Evolutionary conservation across 768 basidiomycete species (phyloP).

Genomic region (Agrocybe praecox): DNA sequence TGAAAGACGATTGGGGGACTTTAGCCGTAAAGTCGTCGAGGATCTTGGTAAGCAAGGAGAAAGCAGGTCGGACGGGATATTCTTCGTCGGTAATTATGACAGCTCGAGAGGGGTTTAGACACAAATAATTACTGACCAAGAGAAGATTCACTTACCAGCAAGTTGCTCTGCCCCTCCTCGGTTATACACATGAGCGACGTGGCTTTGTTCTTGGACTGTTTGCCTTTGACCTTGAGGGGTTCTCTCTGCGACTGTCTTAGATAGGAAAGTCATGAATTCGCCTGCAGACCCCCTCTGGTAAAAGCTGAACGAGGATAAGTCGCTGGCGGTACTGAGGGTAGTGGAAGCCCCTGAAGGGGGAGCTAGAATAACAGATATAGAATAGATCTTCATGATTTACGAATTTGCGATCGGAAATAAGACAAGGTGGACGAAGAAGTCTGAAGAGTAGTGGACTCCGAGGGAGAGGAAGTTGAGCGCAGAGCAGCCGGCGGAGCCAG

Average conservation of each 20-base stretch:
- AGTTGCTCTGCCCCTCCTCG: slow-evolving; percentile 84
- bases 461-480: too few species aligned
- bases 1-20: slow-evolving; percentile 71
- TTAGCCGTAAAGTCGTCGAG: slow-evolving; percentile 90
- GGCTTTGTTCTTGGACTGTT: slow-evolving; percentile 91
- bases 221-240: slow-evolving; percentile 89
- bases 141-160: slow-evolving; percentile 54
- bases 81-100: slow-evolving; percentile 95
- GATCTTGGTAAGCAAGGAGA: slow-evolving; percentile 90
- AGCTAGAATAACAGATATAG: slow-evolving; percentile 73
- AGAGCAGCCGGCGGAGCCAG: too few species aligned
- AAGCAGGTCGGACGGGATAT: slow-evolving; percentile 95
- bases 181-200: slow-evolving; percentile 93
- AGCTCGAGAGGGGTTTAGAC: slow-evolving; percentile 41
- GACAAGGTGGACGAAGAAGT: too few species aligned
- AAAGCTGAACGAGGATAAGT: slow-evolving; percentile 91
- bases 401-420: too few species aligned
- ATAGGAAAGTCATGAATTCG: slow-evolving; percentile 95
- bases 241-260: slow-evolving; percentile 89
- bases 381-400: slow-evolving; percentile 79
- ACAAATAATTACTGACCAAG: not conserved
- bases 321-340: slow-evolving; percentile 67
- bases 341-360: slow-evolving; percentile 66
- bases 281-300: slow-evolving; percentile 86
- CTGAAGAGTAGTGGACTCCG: too few species aligned